Evolutionary conservation across 345 rosid species (phyloP), one percentile per base, ranked within the genome.

Genomic region (Aurinia saxatilis): DNA sequence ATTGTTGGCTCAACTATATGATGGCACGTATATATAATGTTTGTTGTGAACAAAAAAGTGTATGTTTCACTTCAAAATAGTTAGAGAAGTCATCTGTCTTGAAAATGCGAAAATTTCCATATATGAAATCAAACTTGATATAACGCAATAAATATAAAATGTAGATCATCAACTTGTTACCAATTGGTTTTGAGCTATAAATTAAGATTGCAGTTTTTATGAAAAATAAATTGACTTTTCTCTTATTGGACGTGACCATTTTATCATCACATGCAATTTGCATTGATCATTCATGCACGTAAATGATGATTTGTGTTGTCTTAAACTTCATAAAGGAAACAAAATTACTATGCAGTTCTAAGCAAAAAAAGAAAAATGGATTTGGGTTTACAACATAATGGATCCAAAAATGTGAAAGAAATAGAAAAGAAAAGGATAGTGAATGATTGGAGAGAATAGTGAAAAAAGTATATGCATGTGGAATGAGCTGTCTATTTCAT

Each of bases 401-500:
- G 2, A 12, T 27, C 27, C 13, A 50, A 29, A 68, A 34, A 49
- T 29, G 50, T 25, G 44, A 52, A 51, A 27, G 10, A 70, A 62
- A 54, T 27, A 53, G 63, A 36, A 70, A 49, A 61, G 55, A 54
- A 50, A 63, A 15, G 69, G 51, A 64, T 44, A 71, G 60, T 63
- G 65, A 63, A 63, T 64, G 75, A 71, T 71, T 63, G 70, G 70
- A 50, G 70, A 64, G 54, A 63, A 42, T 41, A 50, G 62, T 57
- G 70, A 62, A 50, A 23, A 49, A 63, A 48, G 18, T 51, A 39
- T 27, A 49, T 31, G 53, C 91, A 86, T 77, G 87, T 84, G 87
- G 81, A 72, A 60, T 86, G 95, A 80, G 81, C 84, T 83, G 93
- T 75, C 73, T 62, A 71, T 63, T 63, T 56, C 47, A 40, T 29